Evolutionary conservation across 2,329 filamentous ascomycete species (phyloP).

Genomic region (Trichophaea hybrida): DNA sequence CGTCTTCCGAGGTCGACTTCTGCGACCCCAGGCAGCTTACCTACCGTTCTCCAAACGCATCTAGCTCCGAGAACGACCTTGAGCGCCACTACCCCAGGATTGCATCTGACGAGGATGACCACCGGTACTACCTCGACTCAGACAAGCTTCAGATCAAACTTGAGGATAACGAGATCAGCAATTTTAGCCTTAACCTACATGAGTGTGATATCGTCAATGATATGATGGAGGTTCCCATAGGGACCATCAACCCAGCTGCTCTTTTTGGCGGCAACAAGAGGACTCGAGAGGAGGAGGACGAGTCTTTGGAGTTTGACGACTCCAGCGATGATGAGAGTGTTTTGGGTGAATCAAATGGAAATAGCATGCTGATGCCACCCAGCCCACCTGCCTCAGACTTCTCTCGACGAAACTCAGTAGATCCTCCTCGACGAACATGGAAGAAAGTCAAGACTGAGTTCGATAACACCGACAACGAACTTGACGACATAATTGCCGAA

Average conservation of each 20-base stretch:
- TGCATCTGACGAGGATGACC: slow-evolving; percentile 18
- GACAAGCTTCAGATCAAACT: slow-evolving; percentile 15
- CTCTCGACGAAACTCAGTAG: slow-evolving; percentile 16
- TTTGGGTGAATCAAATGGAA: slow-evolving; percentile 11
- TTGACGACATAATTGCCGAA: slow-evolving; percentile 19
- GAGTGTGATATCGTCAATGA: slow-evolving; percentile 8
- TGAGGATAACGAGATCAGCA: slow-evolving; percentile 19
- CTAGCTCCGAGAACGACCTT: slow-evolving; percentile 23
- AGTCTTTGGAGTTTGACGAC: slow-evolving; percentile 12
- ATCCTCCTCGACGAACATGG: slow-evolving; percentile 11
- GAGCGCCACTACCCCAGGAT: slow-evolving; percentile 23
- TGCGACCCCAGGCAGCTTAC: slow-evolving; percentile 27
- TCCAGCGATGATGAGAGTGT: slow-evolving; percentile 22
- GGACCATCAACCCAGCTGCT: slow-evolving; percentile 21
- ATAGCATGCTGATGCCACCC: slow-evolving; percentile 14
- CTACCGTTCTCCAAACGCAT: slow-evolving; percentile 25
- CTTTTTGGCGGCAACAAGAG: slow-evolving; percentile 18
- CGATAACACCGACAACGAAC: slow-evolving; percentile 20
- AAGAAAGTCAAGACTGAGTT: slow-evolving; percentile 19
- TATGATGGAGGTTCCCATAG: slow-evolving; percentile 15
- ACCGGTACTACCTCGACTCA: slow-evolving; percentile 12
- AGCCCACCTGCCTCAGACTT: slow-evolving; percentile 20
- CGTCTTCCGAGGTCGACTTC: slow-evolving; percentile 23
- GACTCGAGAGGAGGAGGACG: slow-evolving; percentile 18
- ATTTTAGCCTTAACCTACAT: slow-evolving; percentile 15